These are phyloP conservation scores for Purpureocillium lavendulum DNA, from an alignment of 2,329 filamentous ascomycete species.

Conservation along the genomic window DNA sequence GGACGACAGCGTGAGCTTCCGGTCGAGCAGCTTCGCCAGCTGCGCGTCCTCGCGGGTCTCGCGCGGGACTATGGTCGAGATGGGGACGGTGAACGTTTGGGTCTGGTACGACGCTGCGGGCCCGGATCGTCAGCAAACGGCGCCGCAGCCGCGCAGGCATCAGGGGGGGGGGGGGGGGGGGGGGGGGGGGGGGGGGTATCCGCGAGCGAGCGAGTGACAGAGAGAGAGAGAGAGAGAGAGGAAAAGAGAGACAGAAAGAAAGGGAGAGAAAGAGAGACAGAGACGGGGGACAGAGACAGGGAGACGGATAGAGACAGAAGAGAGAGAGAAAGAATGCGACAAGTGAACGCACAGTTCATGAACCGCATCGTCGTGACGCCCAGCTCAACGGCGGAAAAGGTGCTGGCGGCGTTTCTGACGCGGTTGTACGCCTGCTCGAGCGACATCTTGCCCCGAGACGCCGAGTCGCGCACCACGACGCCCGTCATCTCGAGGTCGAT, in stretches of 20 bases:
- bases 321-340: too few species aligned
- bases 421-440: constrained; percentile 16
- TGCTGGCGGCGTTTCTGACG: constrained; percentile 17
- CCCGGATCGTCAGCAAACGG: not conserved
- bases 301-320: too few species aligned
- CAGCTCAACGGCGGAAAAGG: constrained; percentile 24
- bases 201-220: too few species aligned
- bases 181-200: too few species aligned
- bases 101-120: constrained; percentile 9
- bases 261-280: too few species aligned
- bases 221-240: too few species aligned
- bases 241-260: too few species aligned
- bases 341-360: not conserved
- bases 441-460: not conserved
- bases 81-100: constrained; percentile 19
- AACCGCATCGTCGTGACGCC: constrained; percentile 23
- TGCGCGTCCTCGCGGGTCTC: not conserved
- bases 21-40: constrained; percentile 15
- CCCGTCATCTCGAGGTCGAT: constrained; percentile 32
- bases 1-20: constrained; percentile 18
- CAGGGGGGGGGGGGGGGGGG: too few species aligned
- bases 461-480: constrained; percentile 7
- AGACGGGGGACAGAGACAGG: too few species aligned
- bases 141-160: too few species aligned
- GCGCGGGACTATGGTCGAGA: not conserved